Conservation (phyloP, 352 stramenopile species). For the Globisporangium sylvaticum region DNA sequence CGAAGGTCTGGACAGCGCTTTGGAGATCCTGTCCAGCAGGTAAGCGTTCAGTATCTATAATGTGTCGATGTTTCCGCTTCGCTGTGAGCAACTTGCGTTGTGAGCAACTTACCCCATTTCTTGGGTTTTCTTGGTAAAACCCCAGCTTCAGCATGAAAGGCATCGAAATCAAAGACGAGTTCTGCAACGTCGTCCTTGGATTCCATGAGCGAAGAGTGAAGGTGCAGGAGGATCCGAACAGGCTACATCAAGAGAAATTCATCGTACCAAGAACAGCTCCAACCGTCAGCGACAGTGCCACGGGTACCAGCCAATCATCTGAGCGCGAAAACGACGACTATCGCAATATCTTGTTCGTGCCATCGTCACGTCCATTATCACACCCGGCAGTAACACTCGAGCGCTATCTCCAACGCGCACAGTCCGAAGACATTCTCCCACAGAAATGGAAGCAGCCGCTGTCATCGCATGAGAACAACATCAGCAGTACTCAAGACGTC, state of each 20-base stretch:
- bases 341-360: conserved; percentile 4
- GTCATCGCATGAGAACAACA: not conserved
- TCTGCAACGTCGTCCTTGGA: conserved; percentile 63
- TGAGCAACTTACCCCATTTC: not conserved
- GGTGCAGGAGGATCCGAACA: not conserved
- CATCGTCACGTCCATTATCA: not conserved
- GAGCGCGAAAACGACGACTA: not conserved
- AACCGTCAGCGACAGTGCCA: not conserved
- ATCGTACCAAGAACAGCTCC: conserved; percentile 6
- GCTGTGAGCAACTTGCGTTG: too few species aligned
- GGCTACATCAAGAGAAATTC: not conserved
- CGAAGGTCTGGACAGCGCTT: conserved; percentile 23
- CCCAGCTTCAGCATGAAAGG: conserved; percentile 2
- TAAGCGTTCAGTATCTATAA: not conserved
- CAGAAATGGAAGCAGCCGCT: not conserved
- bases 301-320: not conserved
- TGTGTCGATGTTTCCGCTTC: not conserved
- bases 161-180: conserved; percentile 37
- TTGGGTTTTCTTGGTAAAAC: not conserved
- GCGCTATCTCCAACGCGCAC: conserved; percentile 2
- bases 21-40: conserved; percentile 23
- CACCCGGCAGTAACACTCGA: conserved; percentile 7
- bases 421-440: not conserved
- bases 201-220: conserved; percentile 29
- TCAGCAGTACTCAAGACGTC: not conserved